Base-by-base conservation (phyloP, 208 protist genomes). In the Leishmania tarentolae region DNA sequence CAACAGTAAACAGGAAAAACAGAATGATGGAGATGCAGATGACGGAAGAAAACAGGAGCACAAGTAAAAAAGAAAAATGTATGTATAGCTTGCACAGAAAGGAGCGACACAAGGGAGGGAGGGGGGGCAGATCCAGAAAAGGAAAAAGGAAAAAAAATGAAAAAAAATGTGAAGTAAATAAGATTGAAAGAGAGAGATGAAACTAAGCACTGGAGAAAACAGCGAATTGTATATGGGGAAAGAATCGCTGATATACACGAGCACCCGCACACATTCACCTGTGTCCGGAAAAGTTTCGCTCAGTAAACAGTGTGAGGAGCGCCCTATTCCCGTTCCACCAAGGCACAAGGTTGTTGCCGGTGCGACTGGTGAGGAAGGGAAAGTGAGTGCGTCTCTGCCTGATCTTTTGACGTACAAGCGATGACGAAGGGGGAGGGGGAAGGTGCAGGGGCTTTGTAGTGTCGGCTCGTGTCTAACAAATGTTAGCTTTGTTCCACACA, bases 111-210 rank as follows among this genome's bases (percentile, higher is more conserved):
- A 65, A 83, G 35, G 28, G 53, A 35, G 44, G 17, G 24, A 31
- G 46, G 57, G 63, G 31, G 44, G 35, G 35, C 2, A 75, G 72
- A 59, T 66, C 40, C 8, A 50, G 1, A 28, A n/a, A 81, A 2
- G 46, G 68, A 17, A 21, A 40, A 47, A 76, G 61, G 24, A 0
- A 68, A 75, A 28, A 69, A 3, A 24, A 76, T 74, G 74, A 28
- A 71, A 83, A 82, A 44, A 47, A 79, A 57, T 75, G 76, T 8
- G 47, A 79, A 44, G 73, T 35, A 79, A 79, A 76, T 63, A n/a
- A 37, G 17, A 61, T 21, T 65, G 63, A 70, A 83, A 52, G 76
- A 65, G 6, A 47, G 68, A 81, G 56, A 82, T 19, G 59, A 75
- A 84, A 66, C 13, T 35, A 63, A 61, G 50, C 35, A 78, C 66